Conservation (phyloP, 495 filamentous ascomycete genomes). For the Tuber borchii region DNA sequence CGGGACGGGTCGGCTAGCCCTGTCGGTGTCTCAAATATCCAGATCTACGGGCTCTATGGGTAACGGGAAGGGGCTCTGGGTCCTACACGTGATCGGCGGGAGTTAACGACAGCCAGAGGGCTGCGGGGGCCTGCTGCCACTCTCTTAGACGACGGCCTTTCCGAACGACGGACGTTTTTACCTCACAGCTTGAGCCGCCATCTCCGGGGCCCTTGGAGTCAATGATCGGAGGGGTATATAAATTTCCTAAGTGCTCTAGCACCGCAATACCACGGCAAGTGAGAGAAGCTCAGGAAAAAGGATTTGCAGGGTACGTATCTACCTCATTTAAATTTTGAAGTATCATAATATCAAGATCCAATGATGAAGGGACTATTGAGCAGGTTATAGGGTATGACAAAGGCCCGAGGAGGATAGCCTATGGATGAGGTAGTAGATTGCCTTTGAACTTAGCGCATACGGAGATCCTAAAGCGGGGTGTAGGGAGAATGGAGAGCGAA, state of each 20-base stretch:
- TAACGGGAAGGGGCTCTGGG: neutral
- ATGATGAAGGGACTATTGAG: neutral
- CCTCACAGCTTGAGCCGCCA: neutral
- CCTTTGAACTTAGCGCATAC: neutral
- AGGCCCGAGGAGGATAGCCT: neutral
- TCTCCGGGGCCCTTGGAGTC: neutral
- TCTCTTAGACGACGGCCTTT: neutral
- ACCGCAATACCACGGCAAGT: neutral
- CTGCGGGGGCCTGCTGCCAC: neutral
- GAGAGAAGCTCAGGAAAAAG: neutral
- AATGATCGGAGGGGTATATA: neutral
- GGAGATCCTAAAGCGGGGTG: neutral
- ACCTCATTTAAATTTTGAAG: neutral
- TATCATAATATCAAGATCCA: no score
- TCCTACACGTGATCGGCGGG: neutral
- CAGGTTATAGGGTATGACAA: neutral
- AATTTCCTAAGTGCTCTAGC: neutral
- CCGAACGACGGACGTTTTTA: neutral
- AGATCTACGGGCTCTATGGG: neutral
- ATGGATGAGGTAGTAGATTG: neutral
- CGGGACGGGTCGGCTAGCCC: neutral
- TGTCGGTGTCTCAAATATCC: neutral
- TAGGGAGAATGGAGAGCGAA: no score
- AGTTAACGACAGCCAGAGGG: neutral
- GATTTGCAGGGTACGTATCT: neutral